phyloP scores from a whole-genome alignment of 208 protist genomes.

The Acanthamoeba triangularis region DNA sequence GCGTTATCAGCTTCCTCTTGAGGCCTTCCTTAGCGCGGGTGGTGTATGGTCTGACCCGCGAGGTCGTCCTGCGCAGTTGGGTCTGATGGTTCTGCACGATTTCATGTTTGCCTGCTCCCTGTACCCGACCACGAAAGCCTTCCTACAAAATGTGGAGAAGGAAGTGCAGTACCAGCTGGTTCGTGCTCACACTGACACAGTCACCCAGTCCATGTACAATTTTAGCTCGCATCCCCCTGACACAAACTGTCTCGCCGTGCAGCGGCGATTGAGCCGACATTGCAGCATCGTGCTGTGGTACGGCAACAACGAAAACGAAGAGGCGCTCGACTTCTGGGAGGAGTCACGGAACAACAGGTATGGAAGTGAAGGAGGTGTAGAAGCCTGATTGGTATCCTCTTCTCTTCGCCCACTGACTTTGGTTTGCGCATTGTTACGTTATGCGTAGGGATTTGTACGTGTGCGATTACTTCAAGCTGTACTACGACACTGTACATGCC shows the following conservation, averaged over 20 bases:
- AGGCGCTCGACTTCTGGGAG: constrained; percentile 78
- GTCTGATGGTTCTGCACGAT: constrained; percentile 92
- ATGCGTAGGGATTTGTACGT: constrained; percentile 83
- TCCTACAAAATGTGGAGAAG: constrained; percentile 83
- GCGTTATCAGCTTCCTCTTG: not conserved
- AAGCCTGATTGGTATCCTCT: no score
- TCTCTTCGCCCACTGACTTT: not conserved
- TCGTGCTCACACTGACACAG: not conserved
- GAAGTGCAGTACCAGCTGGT: constrained; percentile 85
- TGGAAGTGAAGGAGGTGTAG: no score
- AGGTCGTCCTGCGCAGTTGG: constrained; percentile 50
- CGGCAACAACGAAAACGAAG: constrained; percentile 93
- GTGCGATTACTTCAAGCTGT: constrained; percentile 86
- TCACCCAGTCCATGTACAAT: no score
- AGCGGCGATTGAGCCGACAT: constrained; percentile 87
- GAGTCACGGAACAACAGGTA: not conserved
- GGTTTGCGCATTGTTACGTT: no score
- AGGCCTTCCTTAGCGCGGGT: no score
- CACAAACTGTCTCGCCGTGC: not conserved
- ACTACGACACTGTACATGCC: constrained; percentile 81
- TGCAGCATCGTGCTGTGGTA: constrained; percentile 89
- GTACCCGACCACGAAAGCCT: constrained; percentile 87
- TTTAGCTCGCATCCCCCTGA: not conserved
- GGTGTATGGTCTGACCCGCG: not conserved
- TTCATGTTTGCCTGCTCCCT: constrained; percentile 92